Evolutionary conservation across 345 rosid genomes (phyloP).

Genomic region (Eucalyptus cloeziana): DNA sequence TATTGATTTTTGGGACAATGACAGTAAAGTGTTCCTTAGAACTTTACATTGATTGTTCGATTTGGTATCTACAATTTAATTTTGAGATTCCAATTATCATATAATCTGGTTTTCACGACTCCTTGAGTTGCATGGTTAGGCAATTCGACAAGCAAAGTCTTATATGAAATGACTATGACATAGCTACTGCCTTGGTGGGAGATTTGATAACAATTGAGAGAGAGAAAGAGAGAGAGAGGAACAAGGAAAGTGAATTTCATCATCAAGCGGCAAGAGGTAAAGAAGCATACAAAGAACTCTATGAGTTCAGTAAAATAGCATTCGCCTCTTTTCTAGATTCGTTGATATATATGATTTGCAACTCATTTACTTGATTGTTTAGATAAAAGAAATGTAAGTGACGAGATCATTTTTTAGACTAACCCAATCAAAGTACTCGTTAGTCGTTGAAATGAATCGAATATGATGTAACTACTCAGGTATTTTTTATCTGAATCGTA

Average conservation of each 20-base stretch:
- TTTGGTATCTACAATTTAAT: neutral
- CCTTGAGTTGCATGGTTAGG: neutral
- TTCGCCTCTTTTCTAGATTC: neutral
- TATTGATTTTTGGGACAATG: neutral
- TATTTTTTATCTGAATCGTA: neutral
- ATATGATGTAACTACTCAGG: neutral
- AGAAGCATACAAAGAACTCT: neutral
- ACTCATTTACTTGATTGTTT: neutral
- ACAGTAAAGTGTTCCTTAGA: neutral
- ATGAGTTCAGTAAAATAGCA: neutral
- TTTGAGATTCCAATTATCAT: neutral
- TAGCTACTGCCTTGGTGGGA: neutral
- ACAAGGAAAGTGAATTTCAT: neutral
- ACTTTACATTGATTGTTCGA: neutral
- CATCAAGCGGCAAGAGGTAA: neutral
- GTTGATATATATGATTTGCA: neutral
- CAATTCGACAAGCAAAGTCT: neutral
- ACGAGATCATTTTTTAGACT: neutral
- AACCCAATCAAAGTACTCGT: neutral
- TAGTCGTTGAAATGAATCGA: neutral
- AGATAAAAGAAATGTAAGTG: neutral
- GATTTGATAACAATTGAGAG: neutral
- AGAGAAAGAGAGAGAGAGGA: neutral
- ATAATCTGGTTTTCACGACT: neutral
- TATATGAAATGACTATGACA: neutral